Evolutionary conservation across 768 basidiomycete species (phyloP), one percentile per base, ranked within the genome.

Genomic region (Tephrocybe sp.): DNA sequence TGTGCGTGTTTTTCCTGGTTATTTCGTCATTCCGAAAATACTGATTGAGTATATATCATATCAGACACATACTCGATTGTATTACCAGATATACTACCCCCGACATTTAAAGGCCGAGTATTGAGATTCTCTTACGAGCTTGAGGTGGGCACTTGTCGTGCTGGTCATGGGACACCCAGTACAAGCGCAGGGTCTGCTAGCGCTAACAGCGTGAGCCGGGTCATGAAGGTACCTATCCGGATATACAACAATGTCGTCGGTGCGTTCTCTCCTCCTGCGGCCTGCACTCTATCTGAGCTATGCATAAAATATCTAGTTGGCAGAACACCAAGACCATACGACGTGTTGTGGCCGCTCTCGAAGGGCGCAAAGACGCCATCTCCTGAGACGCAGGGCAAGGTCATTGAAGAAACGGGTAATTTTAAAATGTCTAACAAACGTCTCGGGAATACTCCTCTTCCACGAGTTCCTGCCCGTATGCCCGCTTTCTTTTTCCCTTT

Each of bases 201-300:
- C 38, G 72, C 68, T 30, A 79, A 74, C 56, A 82, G 81, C 59
- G 73, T 75, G 50, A 88, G 90, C 67, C 73, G 84, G 28, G 80
- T 94, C 2, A 91, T 96, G 87, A 90, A 88, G 45, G 88, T 98
- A 1, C 96, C 96, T 0, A 86, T 99, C 39, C 74, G 93, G 20
- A 76, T 98, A 4, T 98, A 97, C 70, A 94, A 92, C 51, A 76
- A 94, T 57, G 90, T 97, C 51, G 73, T 81, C 40, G 82, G 94
- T 93, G 58, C 44, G 84, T 65, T 7, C 30, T 51, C 12, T 26
- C 9, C 15, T 25, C 20, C 34, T 33, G 40, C 28, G 43, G n/a
- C 45, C 17, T 23, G 15, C 23, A 17, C 39, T 45, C 26, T 45
- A 17, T 40, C 34, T 30, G 28, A 30, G 11, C 28, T 30, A 5